Conservation (phyloP, 192 early-diverging fungal genomes). For the Coemansia sp. region DNA sequence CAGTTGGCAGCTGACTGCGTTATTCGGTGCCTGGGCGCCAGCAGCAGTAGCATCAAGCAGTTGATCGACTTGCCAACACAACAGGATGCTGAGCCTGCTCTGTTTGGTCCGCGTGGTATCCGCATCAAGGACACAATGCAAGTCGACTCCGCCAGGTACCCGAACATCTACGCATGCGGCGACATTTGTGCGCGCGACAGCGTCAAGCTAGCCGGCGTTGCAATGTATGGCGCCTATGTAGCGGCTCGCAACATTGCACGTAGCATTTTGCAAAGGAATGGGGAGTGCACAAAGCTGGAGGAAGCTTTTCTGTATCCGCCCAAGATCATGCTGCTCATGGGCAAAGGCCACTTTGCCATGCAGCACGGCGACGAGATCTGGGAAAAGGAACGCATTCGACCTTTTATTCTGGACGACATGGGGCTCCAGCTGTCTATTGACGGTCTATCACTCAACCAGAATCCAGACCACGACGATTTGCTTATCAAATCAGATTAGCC, state of each 20-base stretch:
- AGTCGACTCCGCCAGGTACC: conserved; percentile 56
- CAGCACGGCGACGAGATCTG: conserved; percentile 37
- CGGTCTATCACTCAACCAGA: conserved; percentile 13
- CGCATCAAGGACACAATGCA: conserved; percentile 71
- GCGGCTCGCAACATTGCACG: conserved; percentile 46
- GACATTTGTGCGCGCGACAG: conserved; percentile 61
- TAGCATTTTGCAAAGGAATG: neutral
- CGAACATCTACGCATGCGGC: conserved; percentile 75
- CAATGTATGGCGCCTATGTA: conserved; percentile 45
- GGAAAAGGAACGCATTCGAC: conserved; percentile 18
- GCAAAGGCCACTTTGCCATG: conserved; percentile 31
- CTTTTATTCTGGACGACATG: conserved; percentile 31
- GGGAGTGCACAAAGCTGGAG: conserved; percentile 9
- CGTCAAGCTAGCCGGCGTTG: conserved; percentile 47
- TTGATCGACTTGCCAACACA: conserved; percentile 11
- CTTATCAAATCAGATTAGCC: neutral
- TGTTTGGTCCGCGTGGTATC: conserved; percentile 23
- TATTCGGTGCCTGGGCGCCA: conserved; percentile 34
- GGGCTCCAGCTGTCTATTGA: conserved; percentile 23
- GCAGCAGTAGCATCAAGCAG: neutral
- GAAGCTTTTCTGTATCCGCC: conserved; percentile 14
- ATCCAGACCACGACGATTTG: conserved; percentile 9
- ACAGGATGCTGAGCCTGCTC: neutral
- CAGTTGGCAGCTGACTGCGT: conserved; percentile 18
- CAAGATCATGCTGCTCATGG: conserved; percentile 42